These are phyloP conservation scores for Cyamopsis tetragonoloba DNA, from an alignment of 306 rosid genomes.

Conservation along the genomic window DNA sequence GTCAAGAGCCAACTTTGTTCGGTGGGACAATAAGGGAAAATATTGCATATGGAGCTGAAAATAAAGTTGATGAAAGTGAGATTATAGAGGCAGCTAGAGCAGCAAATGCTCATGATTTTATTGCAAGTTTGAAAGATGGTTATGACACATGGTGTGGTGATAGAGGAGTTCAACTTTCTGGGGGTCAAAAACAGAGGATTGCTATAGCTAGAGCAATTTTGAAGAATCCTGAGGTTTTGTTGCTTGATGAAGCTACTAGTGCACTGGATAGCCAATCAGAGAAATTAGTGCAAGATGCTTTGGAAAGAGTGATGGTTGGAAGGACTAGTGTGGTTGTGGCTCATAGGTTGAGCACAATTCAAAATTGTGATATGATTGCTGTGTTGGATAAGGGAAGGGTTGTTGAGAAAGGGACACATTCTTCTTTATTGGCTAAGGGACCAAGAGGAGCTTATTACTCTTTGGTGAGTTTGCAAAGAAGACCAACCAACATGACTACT, in stretches of 20 bases:
- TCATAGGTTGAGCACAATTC: constrained; percentile 80
- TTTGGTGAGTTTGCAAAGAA: constrained; percentile 51
- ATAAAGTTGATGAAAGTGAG: constrained; percentile 48
- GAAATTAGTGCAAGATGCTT: constrained; percentile 73
- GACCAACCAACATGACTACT: constrained; percentile 9
- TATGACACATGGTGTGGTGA: constrained; percentile 78
- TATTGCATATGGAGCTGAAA: constrained; percentile 51
- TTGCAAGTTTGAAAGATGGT: constrained; percentile 63
- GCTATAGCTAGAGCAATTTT: constrained; percentile 87
- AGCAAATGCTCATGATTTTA: constrained; percentile 87
- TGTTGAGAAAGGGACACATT: constrained; percentile 77
- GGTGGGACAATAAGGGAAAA: constrained; percentile 74
- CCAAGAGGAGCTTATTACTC: constrained; percentile 63
- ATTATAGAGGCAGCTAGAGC: constrained; percentile 64
- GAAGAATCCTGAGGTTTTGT: constrained; percentile 55
- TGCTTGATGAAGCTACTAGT: constrained; percentile 87
- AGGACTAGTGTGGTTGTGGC: constrained; percentile 94
- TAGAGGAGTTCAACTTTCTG: constrained; percentile 75
- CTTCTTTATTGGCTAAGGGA: constrained; percentile 54
- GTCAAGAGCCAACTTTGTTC: constrained; percentile 82
- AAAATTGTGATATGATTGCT: constrained; percentile 60
- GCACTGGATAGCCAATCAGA: constrained; percentile 85
- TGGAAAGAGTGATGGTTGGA: constrained; percentile 85
- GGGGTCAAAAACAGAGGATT: constrained; percentile 89
- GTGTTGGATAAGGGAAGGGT: constrained; percentile 78